A percentile compares a stretch with the other conserved stretches of the same genome.
These are phyloP conservation scores for Torrubiella hemipterigena DNA, from an alignment of 2,329 filamentous ascomycete genomes.

Conservation along the genomic window DNA sequence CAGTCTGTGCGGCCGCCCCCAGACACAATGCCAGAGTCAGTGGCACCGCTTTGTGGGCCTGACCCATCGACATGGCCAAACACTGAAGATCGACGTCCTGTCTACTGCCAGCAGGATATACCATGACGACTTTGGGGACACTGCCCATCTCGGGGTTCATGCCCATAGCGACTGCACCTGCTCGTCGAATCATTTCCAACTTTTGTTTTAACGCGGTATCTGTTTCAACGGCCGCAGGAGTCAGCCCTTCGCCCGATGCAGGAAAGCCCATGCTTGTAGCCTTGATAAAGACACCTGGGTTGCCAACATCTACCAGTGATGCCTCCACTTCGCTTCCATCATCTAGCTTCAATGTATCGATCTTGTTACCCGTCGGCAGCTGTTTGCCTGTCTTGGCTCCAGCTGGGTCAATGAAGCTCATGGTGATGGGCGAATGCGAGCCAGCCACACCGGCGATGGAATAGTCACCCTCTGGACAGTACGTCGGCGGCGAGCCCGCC, in stretches of 20 bases:
- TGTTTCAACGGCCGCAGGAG: constrained; percentile 40
- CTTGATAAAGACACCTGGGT: constrained; percentile 50
- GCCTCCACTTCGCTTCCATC: constrained; percentile 26
- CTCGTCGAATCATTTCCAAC: constrained; percentile 43
- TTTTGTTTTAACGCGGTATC: constrained; percentile 27
- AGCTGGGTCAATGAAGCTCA: constrained; percentile 50
- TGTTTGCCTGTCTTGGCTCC: constrained; percentile 49
- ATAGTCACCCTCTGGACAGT: constrained; percentile 34
- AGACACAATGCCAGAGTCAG: constrained; percentile 41
- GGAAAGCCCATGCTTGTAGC: constrained; percentile 36
- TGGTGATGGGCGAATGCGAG: constrained; percentile 39
- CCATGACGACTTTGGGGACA: constrained; percentile 48
- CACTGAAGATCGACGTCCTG: constrained; percentile 27
- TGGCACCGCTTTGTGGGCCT: constrained; percentile 44
- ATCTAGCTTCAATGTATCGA: constrained; percentile 33
- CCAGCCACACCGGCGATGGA: constrained; percentile 53
- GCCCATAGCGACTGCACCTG: constrained; percentile 50
- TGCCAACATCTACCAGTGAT: constrained; percentile 51
- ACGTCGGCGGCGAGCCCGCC: constrained; percentile 19
- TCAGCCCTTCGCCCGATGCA: constrained; percentile 34
- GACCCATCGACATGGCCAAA: constrained; percentile 39
- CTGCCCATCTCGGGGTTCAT: constrained; percentile 33
- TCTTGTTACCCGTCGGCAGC: constrained; percentile 36
- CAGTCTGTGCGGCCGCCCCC: constrained; percentile 34
- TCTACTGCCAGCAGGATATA: constrained; percentile 22